Conservation (phyloP, 805 yeast genomes). For the Candida tammaniensis region DNA sequence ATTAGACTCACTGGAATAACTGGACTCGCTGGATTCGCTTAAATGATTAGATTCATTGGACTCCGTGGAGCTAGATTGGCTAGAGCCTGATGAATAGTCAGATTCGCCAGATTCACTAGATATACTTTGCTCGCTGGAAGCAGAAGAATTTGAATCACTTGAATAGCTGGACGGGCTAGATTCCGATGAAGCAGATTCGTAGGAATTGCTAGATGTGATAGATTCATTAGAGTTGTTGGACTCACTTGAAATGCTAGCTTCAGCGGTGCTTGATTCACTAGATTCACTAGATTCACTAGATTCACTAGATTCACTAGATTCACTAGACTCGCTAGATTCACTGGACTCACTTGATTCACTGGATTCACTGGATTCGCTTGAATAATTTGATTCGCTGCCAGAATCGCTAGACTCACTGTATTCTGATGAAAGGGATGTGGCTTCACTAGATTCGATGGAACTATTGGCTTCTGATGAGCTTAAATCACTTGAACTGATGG, state of each 20-base stretch:
- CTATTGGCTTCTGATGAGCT: neutral
- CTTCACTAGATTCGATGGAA: neutral
- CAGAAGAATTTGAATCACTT: no score
- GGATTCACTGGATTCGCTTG: neutral
- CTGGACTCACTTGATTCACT: slow-evolving; percentile 1
- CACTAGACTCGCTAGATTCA: neutral
- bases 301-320: neutral
- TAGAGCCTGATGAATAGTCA: no score
- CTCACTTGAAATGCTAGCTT: neutral
- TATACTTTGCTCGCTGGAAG: no score
- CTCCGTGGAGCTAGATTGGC: no score
- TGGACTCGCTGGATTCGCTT: no score
- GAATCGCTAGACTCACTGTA: neutral
- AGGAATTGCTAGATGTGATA: neutral
- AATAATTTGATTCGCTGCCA: neutral
- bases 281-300: neutral
- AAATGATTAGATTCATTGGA: no score
- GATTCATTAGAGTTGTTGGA: neutral
- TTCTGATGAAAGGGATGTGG: neutral
- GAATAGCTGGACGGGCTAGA: no score
- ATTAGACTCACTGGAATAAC: no score
- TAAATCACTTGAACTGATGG: neutral
- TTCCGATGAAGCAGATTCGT: neutral
- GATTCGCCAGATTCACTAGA: no score
- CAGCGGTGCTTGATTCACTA: neutral